Conservation (phyloP, 305 asterid species). For the Fraxinus greggii region DNA sequence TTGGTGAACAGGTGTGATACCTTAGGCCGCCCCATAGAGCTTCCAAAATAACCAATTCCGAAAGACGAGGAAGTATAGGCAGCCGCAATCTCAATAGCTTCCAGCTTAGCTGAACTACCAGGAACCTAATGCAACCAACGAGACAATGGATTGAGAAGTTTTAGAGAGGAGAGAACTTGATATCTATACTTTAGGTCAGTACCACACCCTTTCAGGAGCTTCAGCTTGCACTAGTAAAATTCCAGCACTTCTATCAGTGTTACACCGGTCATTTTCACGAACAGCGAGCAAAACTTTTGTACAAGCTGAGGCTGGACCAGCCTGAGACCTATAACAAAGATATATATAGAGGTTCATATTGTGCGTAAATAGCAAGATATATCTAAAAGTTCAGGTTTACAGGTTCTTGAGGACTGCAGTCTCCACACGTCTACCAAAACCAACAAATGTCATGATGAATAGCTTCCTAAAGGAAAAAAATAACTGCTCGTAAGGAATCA, state of each 20-base stretch:
- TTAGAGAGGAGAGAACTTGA: background rate
- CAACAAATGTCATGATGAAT: background rate
- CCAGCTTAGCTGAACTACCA: constrained; percentile 38
- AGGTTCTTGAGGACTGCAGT: background rate
- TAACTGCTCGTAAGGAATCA: background rate
- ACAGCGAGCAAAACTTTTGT: constrained; percentile 49
- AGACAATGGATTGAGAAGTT: background rate
- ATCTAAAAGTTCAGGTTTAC: background rate
- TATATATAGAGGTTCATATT: background rate
- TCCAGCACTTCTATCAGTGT: constrained; percentile 68
- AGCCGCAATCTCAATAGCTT: constrained; percentile 82
- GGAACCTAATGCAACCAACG: constrained; percentile 43
- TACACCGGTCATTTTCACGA: constrained; percentile 32
- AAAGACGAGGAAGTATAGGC: constrained; percentile 74
- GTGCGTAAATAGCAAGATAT: too few relatives aligned
- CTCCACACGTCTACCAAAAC: background rate
- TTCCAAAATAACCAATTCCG: constrained; percentile 89
- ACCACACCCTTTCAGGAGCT: constrained; percentile 47
- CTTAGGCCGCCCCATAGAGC: constrained; percentile 83
- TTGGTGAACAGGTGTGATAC: constrained; percentile 31
- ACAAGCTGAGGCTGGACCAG: constrained; percentile 80
- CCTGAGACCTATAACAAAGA: constrained; percentile 54
- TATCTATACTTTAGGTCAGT: background rate
- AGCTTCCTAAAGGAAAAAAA: background rate
- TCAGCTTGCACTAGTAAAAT: constrained; percentile 59